Percentiles rank a stretch among this genome's conserved stretches.
Conservation (phyloP, 257 asterid species). For the Salvia rosmarinus region DNA sequence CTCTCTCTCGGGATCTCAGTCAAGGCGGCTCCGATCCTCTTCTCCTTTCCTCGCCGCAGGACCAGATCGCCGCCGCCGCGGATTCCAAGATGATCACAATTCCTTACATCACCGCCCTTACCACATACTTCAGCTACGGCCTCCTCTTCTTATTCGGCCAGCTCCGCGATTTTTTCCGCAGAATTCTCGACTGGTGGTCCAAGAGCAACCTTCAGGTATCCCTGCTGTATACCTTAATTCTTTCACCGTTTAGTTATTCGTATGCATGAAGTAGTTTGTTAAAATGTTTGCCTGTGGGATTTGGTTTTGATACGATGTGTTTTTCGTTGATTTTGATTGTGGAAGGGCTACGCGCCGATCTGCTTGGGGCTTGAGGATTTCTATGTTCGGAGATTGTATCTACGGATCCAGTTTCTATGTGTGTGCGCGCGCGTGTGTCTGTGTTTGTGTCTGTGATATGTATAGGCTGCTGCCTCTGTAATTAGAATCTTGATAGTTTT, state of each 20-base stretch:
- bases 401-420: slow-evolving; percentile 78
- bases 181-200: slow-evolving; percentile 71
- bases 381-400: slow-evolving; percentile 86
- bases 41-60: slow-evolving; percentile 39
- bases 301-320: slow-evolving; percentile 25
- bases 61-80: slow-evolving; percentile 48
- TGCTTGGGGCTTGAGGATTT: slow-evolving; percentile 98
- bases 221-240: neutral
- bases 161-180: slow-evolving; percentile 86
- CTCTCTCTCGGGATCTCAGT: slow-evolving; percentile 39
- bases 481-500: slow-evolving; percentile 1
- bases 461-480: neutral
- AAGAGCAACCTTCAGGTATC: slow-evolving; percentile 74
- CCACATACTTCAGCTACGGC: slow-evolving; percentile 96
- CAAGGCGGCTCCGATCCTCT: slow-evolving; percentile 39
- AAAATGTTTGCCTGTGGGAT: neutral
- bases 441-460: neutral
- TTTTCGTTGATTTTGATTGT: slow-evolving; percentile 29
- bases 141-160: slow-evolving; percentile 95
- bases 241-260: neutral
- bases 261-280: neutral
- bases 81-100: slow-evolving; percentile 73
- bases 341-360: slow-evolving; percentile 98
- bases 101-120: slow-evolving; percentile 88
- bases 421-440: slow-evolving; percentile 4